phyloP scores from a whole-genome alignment of 768 basidiomycete species.

The Hypholoma sublateritium region DNA sequence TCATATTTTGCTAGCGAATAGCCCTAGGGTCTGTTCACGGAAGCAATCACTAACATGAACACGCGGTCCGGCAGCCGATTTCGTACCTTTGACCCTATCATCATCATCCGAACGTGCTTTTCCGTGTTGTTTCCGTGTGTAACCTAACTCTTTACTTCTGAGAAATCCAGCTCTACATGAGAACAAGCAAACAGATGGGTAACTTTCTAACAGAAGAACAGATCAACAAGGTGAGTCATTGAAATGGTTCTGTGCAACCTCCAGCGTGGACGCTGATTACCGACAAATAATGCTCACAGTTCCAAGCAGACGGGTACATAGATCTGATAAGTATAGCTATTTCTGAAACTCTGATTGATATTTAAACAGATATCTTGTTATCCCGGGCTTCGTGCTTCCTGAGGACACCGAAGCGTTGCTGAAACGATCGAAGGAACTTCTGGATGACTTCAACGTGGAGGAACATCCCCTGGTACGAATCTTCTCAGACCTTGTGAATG shows the following conservation, averaged over 20 bases:
- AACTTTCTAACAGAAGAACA: conserved; percentile 58
- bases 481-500: neutral
- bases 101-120: neutral
- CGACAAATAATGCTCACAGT: conserved; percentile 14
- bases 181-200: conserved; percentile 22
- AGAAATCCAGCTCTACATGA: neutral
- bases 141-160: neutral
- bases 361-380: conserved; percentile 65
- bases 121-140: neutral
- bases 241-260: neutral
- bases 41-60: too few relatives aligned
- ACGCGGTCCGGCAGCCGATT: too few relatives aligned
- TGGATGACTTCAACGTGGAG: conserved; percentile 75
- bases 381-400: conserved; percentile 70
- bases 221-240: conserved; percentile 48
- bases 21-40: too few relatives aligned
- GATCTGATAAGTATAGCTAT: conserved; percentile 2
- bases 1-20: too few relatives aligned
- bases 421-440: conserved; percentile 66
- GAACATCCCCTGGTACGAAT: conserved; percentile 75
- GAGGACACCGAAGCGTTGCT: conserved; percentile 64
- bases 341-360: conserved; percentile 6
- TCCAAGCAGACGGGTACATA: conserved; percentile 30
- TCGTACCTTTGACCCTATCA: neutral
- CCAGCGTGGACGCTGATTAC: neutral